Conservation (phyloP, 2,329 filamentous ascomycete species). For the Trichoderma pleuroti region DNA sequence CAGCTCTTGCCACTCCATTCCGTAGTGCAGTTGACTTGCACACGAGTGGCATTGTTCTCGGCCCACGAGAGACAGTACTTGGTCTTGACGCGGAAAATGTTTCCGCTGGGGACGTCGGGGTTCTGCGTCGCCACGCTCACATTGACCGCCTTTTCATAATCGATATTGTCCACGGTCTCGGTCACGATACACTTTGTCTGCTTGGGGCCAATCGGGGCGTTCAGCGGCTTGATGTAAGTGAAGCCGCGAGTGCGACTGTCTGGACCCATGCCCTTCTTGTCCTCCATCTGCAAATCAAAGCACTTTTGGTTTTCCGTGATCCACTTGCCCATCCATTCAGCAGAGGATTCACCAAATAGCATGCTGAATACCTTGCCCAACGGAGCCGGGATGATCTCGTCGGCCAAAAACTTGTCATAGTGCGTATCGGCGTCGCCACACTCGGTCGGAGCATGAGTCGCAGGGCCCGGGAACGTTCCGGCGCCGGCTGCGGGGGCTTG, state of each 20-base stretch:
- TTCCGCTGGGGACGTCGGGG: slow-evolving; percentile 91
- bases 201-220: slow-evolving; percentile 79
- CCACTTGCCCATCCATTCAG: slow-evolving; percentile 81
- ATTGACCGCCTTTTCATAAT: slow-evolving; percentile 82
- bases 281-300: slow-evolving; percentile 79
- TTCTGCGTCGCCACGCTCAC: slow-evolving; percentile 82
- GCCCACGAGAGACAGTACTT: slow-evolving; percentile 94
- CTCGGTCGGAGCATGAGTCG: slow-evolving; percentile 76
- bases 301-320: slow-evolving; percentile 85
- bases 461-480: slow-evolving; percentile 79
- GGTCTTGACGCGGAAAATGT: slow-evolving; percentile 87
- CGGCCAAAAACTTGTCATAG: slow-evolving; percentile 79
- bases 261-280: slow-evolving; percentile 71
- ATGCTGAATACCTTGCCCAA: slow-evolving; percentile 87
- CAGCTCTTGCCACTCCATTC: slow-evolving; percentile 99
- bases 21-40: slow-evolving; percentile 84
- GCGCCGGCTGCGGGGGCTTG: slow-evolving; percentile 38
- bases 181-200: slow-evolving; percentile 92
- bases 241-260: slow-evolving; percentile 74
- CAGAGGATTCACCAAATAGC: slow-evolving; percentile 78
- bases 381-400: slow-evolving; percentile 82
- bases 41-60: slow-evolving; percentile 75
- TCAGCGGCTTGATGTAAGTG: slow-evolving; percentile 88
- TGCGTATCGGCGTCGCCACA: slow-evolving; percentile 76
- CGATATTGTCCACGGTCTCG: slow-evolving; percentile 77